Evolutionary conservation across 768 basidiomycete genomes (phyloP).

Genomic region (Russula lepida): DNA sequence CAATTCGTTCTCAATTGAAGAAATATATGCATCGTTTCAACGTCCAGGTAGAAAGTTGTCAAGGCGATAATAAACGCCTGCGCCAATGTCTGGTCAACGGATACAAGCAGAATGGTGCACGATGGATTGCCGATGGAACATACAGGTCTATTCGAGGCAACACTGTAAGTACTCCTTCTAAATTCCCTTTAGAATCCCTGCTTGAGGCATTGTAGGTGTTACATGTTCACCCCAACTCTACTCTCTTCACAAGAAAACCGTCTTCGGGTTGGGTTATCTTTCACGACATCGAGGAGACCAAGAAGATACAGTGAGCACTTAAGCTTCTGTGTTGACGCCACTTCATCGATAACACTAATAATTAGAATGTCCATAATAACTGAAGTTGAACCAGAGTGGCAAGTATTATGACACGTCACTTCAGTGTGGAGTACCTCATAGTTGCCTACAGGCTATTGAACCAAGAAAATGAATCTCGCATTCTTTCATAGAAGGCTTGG

Average conservation of each 20-base stretch:
- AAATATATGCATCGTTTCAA: constrained; percentile 92
- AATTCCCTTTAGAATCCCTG: not conserved
- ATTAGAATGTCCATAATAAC: constrained; percentile 83
- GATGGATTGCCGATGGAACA: constrained; percentile 88
- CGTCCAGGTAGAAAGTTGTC: constrained; percentile 74
- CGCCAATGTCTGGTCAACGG: constrained; percentile 87
- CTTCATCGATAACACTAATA: constrained; percentile 19
- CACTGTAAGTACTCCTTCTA: constrained; percentile 41
- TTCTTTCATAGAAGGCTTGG: not conserved
- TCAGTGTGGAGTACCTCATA: not conserved
- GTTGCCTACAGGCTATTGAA: constrained; percentile 8
- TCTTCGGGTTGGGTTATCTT: constrained; percentile 89
- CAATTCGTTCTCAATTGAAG: constrained; percentile 88
- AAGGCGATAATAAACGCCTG: constrained; percentile 77
- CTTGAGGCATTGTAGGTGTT: constrained; percentile 45
- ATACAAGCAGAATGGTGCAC: constrained; percentile 90
- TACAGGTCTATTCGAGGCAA: constrained; percentile 84
- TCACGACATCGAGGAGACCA: constrained; percentile 95
- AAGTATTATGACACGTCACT: constrained; percentile 17
- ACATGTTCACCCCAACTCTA: constrained; percentile 89
- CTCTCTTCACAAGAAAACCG: constrained; percentile 88
- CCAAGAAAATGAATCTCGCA: not conserved
- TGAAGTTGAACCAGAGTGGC: constrained; percentile 95
- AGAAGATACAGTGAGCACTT: constrained; percentile 71
- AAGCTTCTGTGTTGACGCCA: not conserved